Evolutionary conservation across 768 basidiomycete genomes (phyloP).

Genomic region (Boletellus sp.): DNA sequence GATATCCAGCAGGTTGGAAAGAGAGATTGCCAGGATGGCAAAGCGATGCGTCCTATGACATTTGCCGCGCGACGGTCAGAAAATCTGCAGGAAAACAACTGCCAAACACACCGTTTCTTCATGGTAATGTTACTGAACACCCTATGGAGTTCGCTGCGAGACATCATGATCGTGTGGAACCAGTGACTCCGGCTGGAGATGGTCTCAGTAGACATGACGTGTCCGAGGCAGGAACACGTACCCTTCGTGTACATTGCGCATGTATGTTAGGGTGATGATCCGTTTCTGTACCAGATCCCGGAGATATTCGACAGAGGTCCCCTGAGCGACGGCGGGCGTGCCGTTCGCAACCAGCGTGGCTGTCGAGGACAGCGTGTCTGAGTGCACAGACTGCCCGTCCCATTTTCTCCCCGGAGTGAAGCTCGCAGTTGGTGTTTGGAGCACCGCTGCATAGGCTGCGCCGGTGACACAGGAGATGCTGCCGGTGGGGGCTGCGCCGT

Average conservation of each 20-base stretch:
- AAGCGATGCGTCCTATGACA: slow-evolving; percentile 69
- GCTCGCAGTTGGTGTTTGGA: slow-evolving; percentile 37
- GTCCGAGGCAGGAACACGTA: slow-evolving; percentile 35
- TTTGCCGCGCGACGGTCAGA: slow-evolving; percentile 6
- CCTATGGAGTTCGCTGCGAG: slow-evolving; percentile 66
- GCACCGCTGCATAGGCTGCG: slow-evolving; percentile 36
- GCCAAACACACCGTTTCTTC: slow-evolving; percentile 63
- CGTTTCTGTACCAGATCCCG: slow-evolving; percentile 80
- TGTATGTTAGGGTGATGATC: slow-evolving; percentile 79
- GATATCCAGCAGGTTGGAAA: slow-evolving; percentile 79
- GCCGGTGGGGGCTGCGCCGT: slow-evolving; percentile 27
- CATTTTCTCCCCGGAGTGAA: slow-evolving; percentile 52
- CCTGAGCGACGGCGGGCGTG: slow-evolving; percentile 40
- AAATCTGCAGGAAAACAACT: background rate
- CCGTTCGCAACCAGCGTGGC: slow-evolving; percentile 37
- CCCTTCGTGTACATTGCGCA: slow-evolving; percentile 86
- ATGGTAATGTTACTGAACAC: slow-evolving; percentile 72
- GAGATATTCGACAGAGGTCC: slow-evolving; percentile 74
- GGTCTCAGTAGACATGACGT: slow-evolving; percentile 1
- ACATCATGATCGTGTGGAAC: slow-evolving; percentile 85
- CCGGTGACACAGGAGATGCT: slow-evolving; percentile 35
- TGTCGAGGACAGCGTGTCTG: slow-evolving; percentile 40
- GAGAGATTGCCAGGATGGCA: slow-evolving; percentile 81
- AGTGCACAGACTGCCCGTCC: slow-evolving; percentile 68
- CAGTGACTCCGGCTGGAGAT: slow-evolving; percentile 67